phyloP scores from a whole-genome alignment of 495 filamentous ascomycete genomes.

The Pyronema omphalodes region DNA sequence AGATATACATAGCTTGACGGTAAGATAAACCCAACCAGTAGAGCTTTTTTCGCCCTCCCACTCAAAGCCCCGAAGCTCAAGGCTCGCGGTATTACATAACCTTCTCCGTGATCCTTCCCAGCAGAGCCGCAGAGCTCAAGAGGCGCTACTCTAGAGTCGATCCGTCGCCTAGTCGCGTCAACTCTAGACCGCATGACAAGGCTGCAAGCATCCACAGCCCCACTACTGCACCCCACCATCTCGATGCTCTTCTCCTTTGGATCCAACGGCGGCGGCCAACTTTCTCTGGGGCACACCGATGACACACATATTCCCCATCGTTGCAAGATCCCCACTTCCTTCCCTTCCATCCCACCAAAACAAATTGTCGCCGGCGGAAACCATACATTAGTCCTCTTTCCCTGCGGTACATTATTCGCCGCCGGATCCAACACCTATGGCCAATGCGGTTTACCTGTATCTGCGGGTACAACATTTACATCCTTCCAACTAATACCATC shows the following conservation, averaged over 20 bases:
- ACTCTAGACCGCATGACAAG: not conserved
- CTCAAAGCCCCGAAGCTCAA: too few relatives aligned
- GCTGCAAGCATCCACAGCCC: slow-evolving; percentile 2
- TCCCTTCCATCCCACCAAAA: slow-evolving; percentile 12
- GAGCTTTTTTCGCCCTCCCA: too few relatives aligned
- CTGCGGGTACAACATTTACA: slow-evolving; percentile 4
- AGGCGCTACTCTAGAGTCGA: too few relatives aligned
- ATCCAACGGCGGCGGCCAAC: slow-evolving; percentile 77
- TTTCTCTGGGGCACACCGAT: slow-evolving; percentile 56
- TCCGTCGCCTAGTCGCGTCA: too few relatives aligned
- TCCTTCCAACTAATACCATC: slow-evolving; percentile 21
- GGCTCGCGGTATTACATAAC: too few relatives aligned
- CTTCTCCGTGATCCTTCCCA: too few relatives aligned
- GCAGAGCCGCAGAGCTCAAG: too few relatives aligned
- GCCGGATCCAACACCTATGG: slow-evolving; percentile 42
- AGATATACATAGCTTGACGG: too few relatives aligned
- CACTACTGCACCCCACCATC: slow-evolving; percentile 9
- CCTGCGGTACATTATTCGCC: slow-evolving; percentile 38
- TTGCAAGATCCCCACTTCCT: slow-evolving; percentile 32
- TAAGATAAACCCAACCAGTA: too few relatives aligned
- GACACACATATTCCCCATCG: slow-evolving; percentile 51
- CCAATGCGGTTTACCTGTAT: slow-evolving; percentile 30
- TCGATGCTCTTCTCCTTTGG: slow-evolving; percentile 59
- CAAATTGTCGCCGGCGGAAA: slow-evolving; percentile 61
- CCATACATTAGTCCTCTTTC: slow-evolving; percentile 56